A percentile compares a stretch with the other conserved stretches of the same genome.
Evolutionary conservation across 495 filamentous ascomycete genomes (phyloP).

Genomic region (Penicillium malachiteum): DNA sequence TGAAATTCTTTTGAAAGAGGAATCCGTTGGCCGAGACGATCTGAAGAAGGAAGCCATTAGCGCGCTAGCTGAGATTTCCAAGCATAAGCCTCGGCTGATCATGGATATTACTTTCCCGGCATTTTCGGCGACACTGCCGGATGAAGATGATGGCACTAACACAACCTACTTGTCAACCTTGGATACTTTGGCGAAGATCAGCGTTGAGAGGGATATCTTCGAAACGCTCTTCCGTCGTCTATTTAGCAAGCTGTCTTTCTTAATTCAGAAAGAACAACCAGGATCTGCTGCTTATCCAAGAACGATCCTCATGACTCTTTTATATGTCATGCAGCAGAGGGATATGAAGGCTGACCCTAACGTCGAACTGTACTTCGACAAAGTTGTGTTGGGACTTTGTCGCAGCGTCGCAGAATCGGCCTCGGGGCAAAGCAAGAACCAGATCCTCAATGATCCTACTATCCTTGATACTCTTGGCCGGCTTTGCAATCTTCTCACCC

Average conservation of each 20-base stretch:
- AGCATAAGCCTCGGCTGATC: slow-evolving; percentile 63
- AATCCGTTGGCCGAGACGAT: slow-evolving; percentile 55
- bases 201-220: slow-evolving; percentile 62
- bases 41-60: slow-evolving; percentile 63
- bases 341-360: slow-evolving; percentile 48
- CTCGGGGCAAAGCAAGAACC: slow-evolving; percentile 36
- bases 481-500: slow-evolving; percentile 60
- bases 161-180: slow-evolving; percentile 56
- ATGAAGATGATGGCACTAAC: slow-evolving; percentile 46
- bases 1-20: slow-evolving; percentile 61
- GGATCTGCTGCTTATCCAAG: slow-evolving; percentile 53
- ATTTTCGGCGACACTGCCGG: slow-evolving; percentile 69
- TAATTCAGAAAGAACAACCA: slow-evolving; percentile 54
- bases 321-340: slow-evolving; percentile 62
- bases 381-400: slow-evolving; percentile 55
- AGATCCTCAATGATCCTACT: slow-evolving; percentile 52
- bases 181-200: slow-evolving; percentile 67
- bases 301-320: slow-evolving; percentile 61
- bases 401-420: slow-evolving; percentile 44
- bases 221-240: slow-evolving; percentile 67
- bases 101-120: slow-evolving; percentile 71
- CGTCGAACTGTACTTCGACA: slow-evolving; percentile 58
- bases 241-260: slow-evolving; percentile 61
- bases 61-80: slow-evolving; percentile 63
- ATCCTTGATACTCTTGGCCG: slow-evolving; percentile 63